Conservation (phyloP, 306 rosid species). For the Quercus parvula region DNA sequence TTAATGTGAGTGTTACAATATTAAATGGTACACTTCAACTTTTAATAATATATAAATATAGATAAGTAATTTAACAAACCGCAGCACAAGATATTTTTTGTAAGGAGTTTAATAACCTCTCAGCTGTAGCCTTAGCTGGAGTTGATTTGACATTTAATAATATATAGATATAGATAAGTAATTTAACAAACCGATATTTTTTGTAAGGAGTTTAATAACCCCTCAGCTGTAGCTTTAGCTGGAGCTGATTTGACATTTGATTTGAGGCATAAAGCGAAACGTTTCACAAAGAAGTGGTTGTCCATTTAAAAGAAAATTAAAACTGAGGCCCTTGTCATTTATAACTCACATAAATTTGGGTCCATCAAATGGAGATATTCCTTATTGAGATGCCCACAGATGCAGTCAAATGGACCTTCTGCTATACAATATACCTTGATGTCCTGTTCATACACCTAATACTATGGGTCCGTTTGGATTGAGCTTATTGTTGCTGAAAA, state of each 20-base stretch:
- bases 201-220: background rate
- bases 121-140: too few species aligned
- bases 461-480: too few species aligned
- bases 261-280: background rate
- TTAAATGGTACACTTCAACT: too few species aligned
- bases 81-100: too few species aligned
- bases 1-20: fast-evolving
- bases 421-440: background rate
- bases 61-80: too few species aligned
- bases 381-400: background rate
- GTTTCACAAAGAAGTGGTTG: background rate
- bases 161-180: too few species aligned
- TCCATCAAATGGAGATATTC: background rate
- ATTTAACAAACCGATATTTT: background rate
- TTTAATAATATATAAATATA: too few species aligned
- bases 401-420: background rate
- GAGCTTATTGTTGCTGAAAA: too few species aligned
- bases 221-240: background rate
- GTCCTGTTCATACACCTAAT: background rate
- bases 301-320: background rate
- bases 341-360: too few species aligned
- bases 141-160: too few species aligned
- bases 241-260: background rate
- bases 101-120: too few species aligned
- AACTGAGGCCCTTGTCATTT: background rate